Base-by-base conservation (phyloP, 2,329 filamentous ascomycete species). In the Mycosphaerella sp. region DNA sequence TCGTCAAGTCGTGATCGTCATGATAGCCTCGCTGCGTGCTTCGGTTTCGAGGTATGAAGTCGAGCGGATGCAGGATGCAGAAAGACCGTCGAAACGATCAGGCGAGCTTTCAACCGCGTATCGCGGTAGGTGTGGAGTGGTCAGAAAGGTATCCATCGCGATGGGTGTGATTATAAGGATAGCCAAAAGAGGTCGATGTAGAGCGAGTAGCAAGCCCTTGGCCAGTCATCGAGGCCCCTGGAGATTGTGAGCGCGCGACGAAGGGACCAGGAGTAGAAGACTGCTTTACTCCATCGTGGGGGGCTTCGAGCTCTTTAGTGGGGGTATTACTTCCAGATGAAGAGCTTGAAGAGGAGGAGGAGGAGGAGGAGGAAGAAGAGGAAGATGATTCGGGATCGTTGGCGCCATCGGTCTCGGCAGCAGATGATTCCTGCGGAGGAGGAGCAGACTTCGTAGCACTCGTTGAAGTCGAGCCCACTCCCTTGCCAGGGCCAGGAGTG, bases 111-210 rank as follows among this genome's bases (percentile, higher is more conserved):
- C 55, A 71, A 40, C 69, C 69, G 46, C 61, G 66, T 26, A 70
- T 71, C 32, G 69, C 69, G 6, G 69, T 70, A 40, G 66, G 67
- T 31, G 64, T 63, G 4, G 58, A 64, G 1, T 67, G 62, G 23
- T 70, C 68, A 34, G 64, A 65, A 21, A 69, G 60, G 46, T 68
- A 69, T 50, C 66, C 64, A 48, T 70, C 65, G 39, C 66, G 67
- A 48, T 63, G 58, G 50, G 61, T 59, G 49, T 66, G 60, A 34
- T 51, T 51, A 55, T 69, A 70, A n/a, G 66, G 69, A 63, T 68
- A 70, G 9, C 68, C 67, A 58, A 69, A 70, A 48, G 62, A 64
- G 36, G 62, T 59, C 29, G 68, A 68, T 9, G 64, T 58, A 9
- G 65, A 56, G 31, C 66, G 62, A 7, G 56, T 53, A 34, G 60